Base-by-base conservation (phyloP, 2,329 filamentous ascomycete species). In the Trichothecium roseum region DNA sequence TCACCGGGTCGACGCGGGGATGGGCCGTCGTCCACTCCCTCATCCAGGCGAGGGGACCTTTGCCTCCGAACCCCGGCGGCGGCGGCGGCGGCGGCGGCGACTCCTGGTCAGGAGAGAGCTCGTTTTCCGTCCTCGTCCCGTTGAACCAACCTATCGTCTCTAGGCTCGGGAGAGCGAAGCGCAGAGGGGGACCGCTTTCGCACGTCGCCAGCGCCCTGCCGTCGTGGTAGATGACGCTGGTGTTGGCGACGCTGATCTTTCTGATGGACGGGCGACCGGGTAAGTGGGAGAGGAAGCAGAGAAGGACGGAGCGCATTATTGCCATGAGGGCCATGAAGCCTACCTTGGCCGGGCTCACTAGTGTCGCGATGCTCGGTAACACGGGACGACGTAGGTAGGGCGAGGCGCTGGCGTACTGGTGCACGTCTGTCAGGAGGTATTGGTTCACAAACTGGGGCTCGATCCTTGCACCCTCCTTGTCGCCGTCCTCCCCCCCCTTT, bases 121-220 rank as follows among this genome's bases (percentile, higher is more conserved):
- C 63, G 27, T 62, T 78, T 56, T 81, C 74, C 14, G 70, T 70
- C 13, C 45, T 54, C 2, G 59, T 56, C 6, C 78, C 80, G 47
- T 81, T 67, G 53, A 70, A 84, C 80, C 81, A 84, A 28, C 79
- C 80, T 7, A 84, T 63, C 0, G 80, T 84, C 42, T 81, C 71
- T 16, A 85, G 53, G 0, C 63, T 61, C 1, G 81, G 81, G 6
- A 84, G 56, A 7, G 70, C 62, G 33, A 84, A 63, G 18, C 79
- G 64, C 49, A 84, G 76, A 0, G 79, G 80, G 3, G 78, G 79
- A 0, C 81, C 80, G 43, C 76, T 83, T 51, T 84, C 79, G 43
- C 79, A 84, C 0, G 76, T 78, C 4, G 80, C 80, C 40, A 85
- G 49, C 4, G 77, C 78, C 41, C 79, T 63, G 8, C 78, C 77